Conservation (phyloP, 2,329 filamentous ascomycete genomes). For the Botrytis paeoniae region DNA sequence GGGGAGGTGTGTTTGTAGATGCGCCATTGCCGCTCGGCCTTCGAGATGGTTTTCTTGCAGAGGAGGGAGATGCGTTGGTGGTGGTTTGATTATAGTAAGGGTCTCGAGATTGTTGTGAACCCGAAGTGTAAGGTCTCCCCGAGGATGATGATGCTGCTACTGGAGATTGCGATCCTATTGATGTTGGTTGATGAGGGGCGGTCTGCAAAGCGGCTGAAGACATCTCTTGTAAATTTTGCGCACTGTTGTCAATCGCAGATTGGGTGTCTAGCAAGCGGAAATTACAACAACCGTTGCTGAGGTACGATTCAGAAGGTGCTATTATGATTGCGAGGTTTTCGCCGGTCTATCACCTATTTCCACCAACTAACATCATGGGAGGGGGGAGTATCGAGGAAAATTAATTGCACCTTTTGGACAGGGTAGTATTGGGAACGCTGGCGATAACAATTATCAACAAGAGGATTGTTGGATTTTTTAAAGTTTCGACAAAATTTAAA, state of each 20-base stretch:
- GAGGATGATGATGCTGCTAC: slow-evolving; percentile 44
- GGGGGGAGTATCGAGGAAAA: slow-evolving; percentile 26
- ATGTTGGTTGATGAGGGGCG: slow-evolving; percentile 52
- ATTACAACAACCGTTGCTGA: slow-evolving; percentile 14
- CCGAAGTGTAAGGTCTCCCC: slow-evolving; percentile 52
- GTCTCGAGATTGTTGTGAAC: slow-evolving; percentile 53
- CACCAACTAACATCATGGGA: slow-evolving; percentile 47
- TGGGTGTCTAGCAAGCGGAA: slow-evolving; percentile 16
- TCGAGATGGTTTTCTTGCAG: slow-evolving; percentile 51
- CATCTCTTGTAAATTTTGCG: slow-evolving; percentile 46
- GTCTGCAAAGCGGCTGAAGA: slow-evolving; percentile 63
- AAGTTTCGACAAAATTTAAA: slow-evolving; percentile 13
- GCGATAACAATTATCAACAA: slow-evolving; percentile 3
- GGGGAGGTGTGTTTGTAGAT: slow-evolving; percentile 32
- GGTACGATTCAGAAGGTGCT: slow-evolving; percentile 6
- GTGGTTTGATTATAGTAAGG: slow-evolving; percentile 47
- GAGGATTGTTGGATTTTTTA: neutral
- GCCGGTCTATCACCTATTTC: slow-evolving; percentile 41
- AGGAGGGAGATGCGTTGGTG: slow-evolving; percentile 46
- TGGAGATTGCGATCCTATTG: slow-evolving; percentile 47
- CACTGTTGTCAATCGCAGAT: slow-evolving; percentile 22
- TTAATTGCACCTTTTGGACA: neutral
- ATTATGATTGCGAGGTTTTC: slow-evolving; percentile 29
- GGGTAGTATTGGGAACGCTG: neutral
- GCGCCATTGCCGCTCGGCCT: slow-evolving; percentile 51